Evolutionary conservation across 352 stramenopile species (phyloP).

Genomic region (Globisporangium takayamanum): DNA sequence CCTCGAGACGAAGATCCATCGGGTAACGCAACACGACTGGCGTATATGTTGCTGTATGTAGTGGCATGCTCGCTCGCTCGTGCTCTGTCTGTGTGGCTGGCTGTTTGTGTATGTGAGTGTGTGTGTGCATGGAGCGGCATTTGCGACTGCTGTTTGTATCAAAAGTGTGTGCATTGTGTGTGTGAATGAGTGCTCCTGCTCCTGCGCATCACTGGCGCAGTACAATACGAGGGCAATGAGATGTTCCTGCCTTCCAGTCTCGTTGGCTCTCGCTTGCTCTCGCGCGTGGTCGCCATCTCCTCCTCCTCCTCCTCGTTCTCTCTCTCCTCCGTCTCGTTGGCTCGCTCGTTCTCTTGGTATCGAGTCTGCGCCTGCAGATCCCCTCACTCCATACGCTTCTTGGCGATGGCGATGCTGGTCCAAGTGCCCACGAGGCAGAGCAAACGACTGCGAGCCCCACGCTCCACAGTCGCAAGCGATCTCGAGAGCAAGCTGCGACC

Average conservation of each 20-base stretch:
- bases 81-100: constrained; percentile 3
- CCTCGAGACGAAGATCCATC: constrained; percentile 86
- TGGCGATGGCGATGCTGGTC: too few relatives aligned
- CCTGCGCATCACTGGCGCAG: neutral
- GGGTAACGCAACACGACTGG: constrained; percentile 31
- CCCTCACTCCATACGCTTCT: too few relatives aligned
- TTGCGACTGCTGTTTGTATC: neutral
- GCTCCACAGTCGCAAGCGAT: too few relatives aligned
- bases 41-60: neutral
- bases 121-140: neutral
- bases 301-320: neutral
- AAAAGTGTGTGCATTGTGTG: neutral
- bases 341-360: constrained; percentile 1
- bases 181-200: neutral
- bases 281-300: neutral
- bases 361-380: too few relatives aligned
- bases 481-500: too few relatives aligned
- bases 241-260: neutral
- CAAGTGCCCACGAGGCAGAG: too few relatives aligned
- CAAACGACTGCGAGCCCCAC: too few relatives aligned
- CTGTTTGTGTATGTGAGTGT: neutral
- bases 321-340: constrained; percentile 2
- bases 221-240: neutral
- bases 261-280: neutral
- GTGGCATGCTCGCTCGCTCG: constrained; percentile 2